Evolutionary conservation across 2,329 filamentous ascomycete species (phyloP), one percentile per base, ranked within the genome.

Genomic region (Cordyceps pruinosa): DNA sequence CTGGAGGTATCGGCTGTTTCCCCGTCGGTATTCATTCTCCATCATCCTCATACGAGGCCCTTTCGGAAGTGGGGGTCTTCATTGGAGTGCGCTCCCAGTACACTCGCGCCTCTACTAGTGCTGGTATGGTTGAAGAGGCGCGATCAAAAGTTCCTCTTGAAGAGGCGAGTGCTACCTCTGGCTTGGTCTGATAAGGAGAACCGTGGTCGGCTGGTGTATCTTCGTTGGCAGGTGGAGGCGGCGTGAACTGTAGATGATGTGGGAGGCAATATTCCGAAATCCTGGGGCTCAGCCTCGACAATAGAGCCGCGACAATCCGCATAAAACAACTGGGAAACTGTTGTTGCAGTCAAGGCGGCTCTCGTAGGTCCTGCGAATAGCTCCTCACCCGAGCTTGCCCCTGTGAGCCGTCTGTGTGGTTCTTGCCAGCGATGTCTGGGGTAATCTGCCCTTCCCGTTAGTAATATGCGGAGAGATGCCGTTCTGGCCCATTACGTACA

Each of bases 101-200:
- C 19, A 17, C 12, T 5, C 12, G 21, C 13, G 8, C 9, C 2
- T 35, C 9, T 3, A 17, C 9, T 10, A 12, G 49, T 4, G 10
- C 13, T 23, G 6, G 5, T 26, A 42, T 32, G 45, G 44, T 34
- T 42, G 26, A 42, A 34, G 34, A 49, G 45, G 45, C 44, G 34
- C 10, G 35, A 26, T 48, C 44, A 56, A 56, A 56, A 56, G 35
- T 49, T 34, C 53, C 45, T 42, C 4, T n/a, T 25, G 17, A 17
- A 19, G 2, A 37, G 21, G 28, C 13, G 9, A 3, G 34, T 15
- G 15, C 19, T n/a, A 10, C 23, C 17, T 42, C 15, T 30, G 23
- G 23, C 21, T 42, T 35, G 32, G 19, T 7, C 15, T 13, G 39
- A 46, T 17, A 15, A 3, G 5, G 4, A 42, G 13, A 46, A 32